Base-by-base conservation (phyloP, 345 rosid species). In the Heritiera fomes region DNA sequence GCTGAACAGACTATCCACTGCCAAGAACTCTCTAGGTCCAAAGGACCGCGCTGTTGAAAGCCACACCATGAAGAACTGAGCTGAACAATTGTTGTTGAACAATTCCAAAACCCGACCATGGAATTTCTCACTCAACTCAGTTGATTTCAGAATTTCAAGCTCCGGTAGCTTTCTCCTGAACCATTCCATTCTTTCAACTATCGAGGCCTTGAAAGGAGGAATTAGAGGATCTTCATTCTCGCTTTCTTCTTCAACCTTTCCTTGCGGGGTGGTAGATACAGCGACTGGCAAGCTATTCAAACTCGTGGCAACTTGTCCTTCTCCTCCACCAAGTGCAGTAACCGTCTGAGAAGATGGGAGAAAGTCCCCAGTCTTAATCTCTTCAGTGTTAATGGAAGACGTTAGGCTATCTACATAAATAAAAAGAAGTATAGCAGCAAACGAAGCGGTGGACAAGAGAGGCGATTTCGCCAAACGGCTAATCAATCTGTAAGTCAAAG, bases 51-150 rank as follows among this genome's bases (percentile, higher is more conserved):
- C 89, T 0, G 89, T 84, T 14, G 98, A 89, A 70, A 92, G 88
- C 95, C 94, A 94, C 43, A 89, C 85, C 98, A 91, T 90, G 82
- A 86, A 92, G 82, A 90, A 88, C 77, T 83, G 87, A 53, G 86
- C 83, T 0, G 81, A 78, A 49, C 95, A 92, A 2, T 84, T 70
- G 18, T 80, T 67, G 83, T 79, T 78, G 77, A 82, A 82, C 62
- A 90, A 85, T 62, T 86, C 85, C 46, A 68, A 17, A 77, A 86
- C 85, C 43, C 89, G 73, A 7, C 65, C 55, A 23, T 88, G 91
- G 69, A 89, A 85, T 64, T 77, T 71, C 82, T 67, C 34, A 61
- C 87, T 84, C 78, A 75, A 63, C 62, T 73, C 72, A 15, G 76
- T 82, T 14, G 94, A 87, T 46, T 82, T 81, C 10, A 90, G 86